Evolutionary conservation across 441 rosid species (phyloP), one percentile per base, ranked within the genome.

Genomic region (Omphalea diandra): DNA sequence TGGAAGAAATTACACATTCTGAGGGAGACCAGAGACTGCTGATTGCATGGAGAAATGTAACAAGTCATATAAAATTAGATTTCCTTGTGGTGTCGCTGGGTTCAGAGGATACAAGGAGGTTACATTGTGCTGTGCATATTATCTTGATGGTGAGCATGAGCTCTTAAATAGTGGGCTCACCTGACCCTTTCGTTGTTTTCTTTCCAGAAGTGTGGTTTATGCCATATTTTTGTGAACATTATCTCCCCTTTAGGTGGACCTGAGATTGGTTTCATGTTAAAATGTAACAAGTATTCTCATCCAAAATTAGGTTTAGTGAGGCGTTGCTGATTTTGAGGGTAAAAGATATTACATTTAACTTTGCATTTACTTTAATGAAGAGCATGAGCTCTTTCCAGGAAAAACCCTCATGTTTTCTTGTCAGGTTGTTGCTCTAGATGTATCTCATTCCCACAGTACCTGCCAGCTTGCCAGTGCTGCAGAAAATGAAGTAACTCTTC

Each of bases 351-450:
- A 18, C 0, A 0, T 62, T 60, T 38, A 49, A n/a, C 58, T n/a
- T 36, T 27, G 31, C 52, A 65, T 18, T 26, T 29, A 47, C 55
- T 29, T 57, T 22, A 38, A 41, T 67, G 20, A 65, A 57, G 31
- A 67, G 50, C 56, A 53, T 68, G 36, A 41, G 20, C 32, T 9
- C 7, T 56, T 47, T 40, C 54, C 71, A 4, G 63, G 64, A 44
- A 56, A 17, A 17, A 36, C 62, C 24, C 53, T 14, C 11, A 40
- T 50, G 69, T 53, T 49, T 46, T 49, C 10, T n/a, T 78, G 57
- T 43, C 76, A 90, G 97, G 93, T 80, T 76, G 22, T 79, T 70
- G 94, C 96, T 2, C 65, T 69, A 69, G 96, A 82, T 73, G 49
- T 76, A 29, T 67, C 78, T 52, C 76, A 52, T 76, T 59, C 75